Conservation (phyloP, 768 basidiomycete genomes). For the Auriscalpium vulgare region DNA sequence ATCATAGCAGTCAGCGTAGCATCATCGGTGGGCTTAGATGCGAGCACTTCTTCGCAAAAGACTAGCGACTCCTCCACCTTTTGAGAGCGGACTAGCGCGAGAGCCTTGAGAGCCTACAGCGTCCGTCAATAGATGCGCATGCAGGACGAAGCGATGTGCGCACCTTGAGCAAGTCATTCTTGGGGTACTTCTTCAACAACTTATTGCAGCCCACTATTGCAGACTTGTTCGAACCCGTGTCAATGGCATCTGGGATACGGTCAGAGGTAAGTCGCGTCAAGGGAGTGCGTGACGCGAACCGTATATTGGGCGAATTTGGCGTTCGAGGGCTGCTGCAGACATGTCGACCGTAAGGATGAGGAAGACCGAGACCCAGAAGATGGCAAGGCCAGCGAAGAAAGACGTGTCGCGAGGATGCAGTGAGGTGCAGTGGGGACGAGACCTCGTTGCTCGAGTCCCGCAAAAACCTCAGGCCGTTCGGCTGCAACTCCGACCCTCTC, state of each 20-base stretch:
- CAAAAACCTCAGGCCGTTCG: too few species aligned
- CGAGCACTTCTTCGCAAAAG: constrained; percentile 75
- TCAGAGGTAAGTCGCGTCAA: constrained; percentile 4
- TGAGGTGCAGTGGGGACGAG: not conserved
- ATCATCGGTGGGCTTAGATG: constrained; percentile 65
- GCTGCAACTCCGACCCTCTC: too few species aligned
- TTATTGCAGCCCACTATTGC: constrained; percentile 83
- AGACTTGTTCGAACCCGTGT: constrained; percentile 80
- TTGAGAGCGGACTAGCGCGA: constrained; percentile 76
- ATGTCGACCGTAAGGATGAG: constrained; percentile 22
- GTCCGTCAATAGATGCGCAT: not conserved
- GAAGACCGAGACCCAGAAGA: not conserved
- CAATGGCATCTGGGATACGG: constrained; percentile 59
- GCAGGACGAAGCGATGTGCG: not conserved
- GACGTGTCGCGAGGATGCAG: too few species aligned
- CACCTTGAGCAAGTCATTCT: constrained; percentile 66
- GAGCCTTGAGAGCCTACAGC: constrained; percentile 68
- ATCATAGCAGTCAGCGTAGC: constrained; percentile 71
- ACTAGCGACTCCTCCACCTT: constrained; percentile 79
- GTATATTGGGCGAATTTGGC: constrained; percentile 81
- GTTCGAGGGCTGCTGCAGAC: constrained; percentile 57
- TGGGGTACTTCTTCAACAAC: constrained; percentile 78
- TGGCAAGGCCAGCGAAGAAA: not conserved
- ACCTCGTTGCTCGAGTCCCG: not conserved
- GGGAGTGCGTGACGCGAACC: constrained; percentile 35